Evolutionary conservation across 2,329 filamentous ascomycete genomes (phyloP), one percentile per base, ranked within the genome.

Genomic region (Exophiala sideris): DNA sequence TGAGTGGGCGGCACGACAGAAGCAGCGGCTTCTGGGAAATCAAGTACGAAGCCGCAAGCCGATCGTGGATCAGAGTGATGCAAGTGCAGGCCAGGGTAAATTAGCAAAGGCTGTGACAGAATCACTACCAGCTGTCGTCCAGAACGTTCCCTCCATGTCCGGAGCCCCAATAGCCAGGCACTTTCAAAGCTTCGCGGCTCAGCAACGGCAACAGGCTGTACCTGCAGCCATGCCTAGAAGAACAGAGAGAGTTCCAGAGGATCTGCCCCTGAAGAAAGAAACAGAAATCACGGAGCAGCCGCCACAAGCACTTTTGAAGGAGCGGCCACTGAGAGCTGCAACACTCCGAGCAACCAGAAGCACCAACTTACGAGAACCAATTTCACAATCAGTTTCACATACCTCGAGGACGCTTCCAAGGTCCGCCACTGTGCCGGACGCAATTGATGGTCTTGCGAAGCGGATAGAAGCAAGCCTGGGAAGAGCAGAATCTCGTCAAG

Each of bases 191-290:
- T 76, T 77, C 59, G 75, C 75, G 2, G 75, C 75, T 5, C 71
- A 71, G 3, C 69, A 77, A 56, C 70, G 75, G 46, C 74, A 76
- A 58, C 73, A 76, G 58, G 72, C 72, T 34, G 53, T 71, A 7
- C 66, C 68, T n/a, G 20, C 52, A 24, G 51, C 35, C 4, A 32
- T 49, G 14, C 14, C 21, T 38, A 48, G 57, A 52, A 39, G 40
- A 39, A 38, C 24, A 21, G 53, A 51, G 12, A 24, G 24, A 40
- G 16, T n/a, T 11, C 44, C 38, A 16, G 53, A 54, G 9, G 52
- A 56, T 4, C 7, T 36, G 11, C 48, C 45, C 10, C 24, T 36
- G 20, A 33, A 32, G 5, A 46, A 47, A 9, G 45, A 50, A 11
- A 21, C 40, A n/a, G 21, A 50, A 11, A 8, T 16, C 29, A n/a